Conservation (phyloP, 2,329 filamentous ascomycete species). For the Fusarium odoratissimum region DNA sequence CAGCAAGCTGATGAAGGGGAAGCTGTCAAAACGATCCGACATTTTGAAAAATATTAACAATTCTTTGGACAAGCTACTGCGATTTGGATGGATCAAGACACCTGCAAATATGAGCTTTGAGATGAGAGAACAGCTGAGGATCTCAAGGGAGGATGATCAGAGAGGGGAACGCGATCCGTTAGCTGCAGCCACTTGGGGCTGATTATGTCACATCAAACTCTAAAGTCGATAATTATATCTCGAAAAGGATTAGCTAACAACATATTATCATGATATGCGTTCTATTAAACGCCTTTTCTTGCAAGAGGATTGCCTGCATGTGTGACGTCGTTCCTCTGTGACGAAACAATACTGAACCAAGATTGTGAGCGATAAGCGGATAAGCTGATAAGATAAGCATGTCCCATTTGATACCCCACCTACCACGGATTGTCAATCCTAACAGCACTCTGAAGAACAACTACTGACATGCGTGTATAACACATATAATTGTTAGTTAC, state of each 20-base stretch:
- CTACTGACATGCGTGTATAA: rapidly evolving
- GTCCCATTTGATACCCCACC: no score
- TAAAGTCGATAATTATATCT: not conserved
- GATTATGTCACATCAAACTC: not conserved
- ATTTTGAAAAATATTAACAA: not conserved
- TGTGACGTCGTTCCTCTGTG: not conserved
- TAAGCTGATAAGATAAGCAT: not conserved
- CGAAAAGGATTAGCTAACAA: rapidly evolving
- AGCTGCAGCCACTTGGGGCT: not conserved
- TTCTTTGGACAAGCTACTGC: rapidly evolving
- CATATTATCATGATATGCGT: rapidly evolving
- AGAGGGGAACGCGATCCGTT: not conserved
- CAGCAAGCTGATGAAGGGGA: not conserved
- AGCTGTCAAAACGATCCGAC: not conserved
- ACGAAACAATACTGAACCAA: not conserved
- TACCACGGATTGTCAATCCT: rapidly evolving
- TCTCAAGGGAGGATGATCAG: not conserved
- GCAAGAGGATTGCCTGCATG: rapidly evolving
- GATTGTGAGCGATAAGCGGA: not conserved
- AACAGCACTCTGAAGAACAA: not conserved
- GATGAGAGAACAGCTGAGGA: not conserved
- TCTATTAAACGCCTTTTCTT: no score
- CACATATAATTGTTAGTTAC: rapidly evolving
- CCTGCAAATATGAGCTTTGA: rapidly evolving
- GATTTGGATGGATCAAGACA: no score